Percentiles rank a stretch among this genome's conserved stretches.
Evolutionary conservation across 768 basidiomycete genomes (phyloP).

Genomic region (Sistotremastrum suecicum): DNA sequence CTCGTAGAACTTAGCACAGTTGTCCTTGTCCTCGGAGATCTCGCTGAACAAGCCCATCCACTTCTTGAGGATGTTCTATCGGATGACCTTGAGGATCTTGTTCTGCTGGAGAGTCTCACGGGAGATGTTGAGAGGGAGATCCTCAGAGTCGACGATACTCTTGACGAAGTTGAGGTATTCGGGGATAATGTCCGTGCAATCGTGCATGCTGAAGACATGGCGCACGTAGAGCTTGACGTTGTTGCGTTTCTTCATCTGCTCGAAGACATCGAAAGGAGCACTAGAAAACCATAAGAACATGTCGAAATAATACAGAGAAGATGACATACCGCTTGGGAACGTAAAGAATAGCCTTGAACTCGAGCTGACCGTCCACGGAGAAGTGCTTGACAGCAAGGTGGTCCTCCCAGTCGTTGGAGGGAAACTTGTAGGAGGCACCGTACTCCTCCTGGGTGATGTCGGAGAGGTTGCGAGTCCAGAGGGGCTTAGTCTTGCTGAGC

Average conservation of each 20-base stretch:
- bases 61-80: conserved; percentile 99
- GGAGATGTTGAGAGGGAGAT: conserved; percentile 98
- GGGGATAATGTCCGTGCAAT: conserved; percentile 97
- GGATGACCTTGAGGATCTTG: conserved; percentile 99
- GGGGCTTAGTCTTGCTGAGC: conserved; percentile 99
- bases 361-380: conserved; percentile 99
- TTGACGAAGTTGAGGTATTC: conserved; percentile 99
- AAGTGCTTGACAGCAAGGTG: conserved; percentile 99
- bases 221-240: conserved; percentile 99
- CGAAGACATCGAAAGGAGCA: conserved; percentile 98
- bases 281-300: conserved; percentile 22
- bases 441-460: conserved; percentile 94
- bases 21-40: conserved; percentile 99
- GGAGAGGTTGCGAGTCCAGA: conserved; percentile 97
- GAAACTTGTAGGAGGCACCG: conserved; percentile 94
- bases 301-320: not conserved
- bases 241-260: conserved; percentile 99
- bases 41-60: conserved; percentile 87
- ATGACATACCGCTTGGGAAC: conserved; percentile 77
- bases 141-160: conserved; percentile 99
- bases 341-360: conserved; percentile 99
- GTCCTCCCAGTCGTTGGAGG: conserved; percentile 99
- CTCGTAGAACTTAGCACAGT: conserved; percentile 93
- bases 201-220: conserved; percentile 99
- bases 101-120: conserved; percentile 99